Percentiles rank a stretch among this genome's conserved stretches.
These are phyloP conservation scores for Cladosporium sphaerospermum DNA, from an alignment of 2,329 filamentous ascomycete genomes.

Conservation along the genomic window DNA sequence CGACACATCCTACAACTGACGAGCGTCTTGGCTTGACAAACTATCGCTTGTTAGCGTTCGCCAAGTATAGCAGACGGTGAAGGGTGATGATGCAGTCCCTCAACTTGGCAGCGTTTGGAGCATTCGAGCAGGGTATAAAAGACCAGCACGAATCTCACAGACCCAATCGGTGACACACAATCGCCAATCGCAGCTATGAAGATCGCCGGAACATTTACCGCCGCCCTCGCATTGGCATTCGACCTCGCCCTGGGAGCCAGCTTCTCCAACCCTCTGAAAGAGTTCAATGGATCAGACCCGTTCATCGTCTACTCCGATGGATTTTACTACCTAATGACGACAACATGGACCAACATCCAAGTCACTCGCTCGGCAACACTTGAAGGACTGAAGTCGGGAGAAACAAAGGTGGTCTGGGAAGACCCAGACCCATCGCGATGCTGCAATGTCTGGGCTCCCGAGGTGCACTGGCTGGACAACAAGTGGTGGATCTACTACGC, in stretches of 20 bases:
- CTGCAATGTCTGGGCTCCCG: conserved; percentile 55
- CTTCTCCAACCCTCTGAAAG: conserved; percentile 49
- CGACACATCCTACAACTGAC: no score
- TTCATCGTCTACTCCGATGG: conserved; percentile 44
- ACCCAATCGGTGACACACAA: no score
- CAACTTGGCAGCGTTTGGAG: no score
- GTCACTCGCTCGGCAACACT: conserved; percentile 51
- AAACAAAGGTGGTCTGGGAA: conserved; percentile 47
- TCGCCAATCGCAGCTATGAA: no score
- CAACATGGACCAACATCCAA: conserved; percentile 50
- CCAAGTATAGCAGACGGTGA: no score
- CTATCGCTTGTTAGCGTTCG: no score
- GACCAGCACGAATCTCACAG: no score
- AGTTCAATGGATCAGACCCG: conserved; percentile 47
- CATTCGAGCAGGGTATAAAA: no score
- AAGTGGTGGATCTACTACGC: conserved; percentile 55
- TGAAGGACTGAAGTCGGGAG: conserved; percentile 49
- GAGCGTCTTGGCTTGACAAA: no score
- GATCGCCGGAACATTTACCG: no score
- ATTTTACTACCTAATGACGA: conserved; percentile 53
- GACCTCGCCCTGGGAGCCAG: conserved; percentile 13
- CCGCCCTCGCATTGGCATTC: not conserved
- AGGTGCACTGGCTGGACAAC: conserved; percentile 46
- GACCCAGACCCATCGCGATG: conserved; percentile 42
- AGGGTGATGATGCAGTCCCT: no score